Evolutionary conservation across 1,139 yeast species (phyloP).

Genomic region (Diutina pseudorugosa): DNA sequence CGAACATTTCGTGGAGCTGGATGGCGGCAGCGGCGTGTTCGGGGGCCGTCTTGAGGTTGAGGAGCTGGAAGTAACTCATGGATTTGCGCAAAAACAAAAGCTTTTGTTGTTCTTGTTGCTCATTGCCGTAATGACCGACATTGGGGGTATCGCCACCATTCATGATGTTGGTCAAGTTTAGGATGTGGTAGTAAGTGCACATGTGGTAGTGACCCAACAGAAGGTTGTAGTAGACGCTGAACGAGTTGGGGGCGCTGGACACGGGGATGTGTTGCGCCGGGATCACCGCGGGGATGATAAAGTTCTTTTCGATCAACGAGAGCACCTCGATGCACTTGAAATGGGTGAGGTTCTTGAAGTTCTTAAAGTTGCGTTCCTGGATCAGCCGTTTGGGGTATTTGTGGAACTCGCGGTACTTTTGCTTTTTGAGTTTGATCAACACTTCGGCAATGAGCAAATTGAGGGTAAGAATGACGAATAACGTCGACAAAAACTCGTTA

Average conservation of each 20-base stretch:
- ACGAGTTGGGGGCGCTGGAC: constrained; percentile 12
- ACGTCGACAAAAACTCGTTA: constrained; percentile 19
- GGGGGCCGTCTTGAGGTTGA: constrained; percentile 11
- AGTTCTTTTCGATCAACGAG: constrained; percentile 2
- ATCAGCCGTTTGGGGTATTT: constrained; percentile 8
- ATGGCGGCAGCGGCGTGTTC: constrained; percentile 6
- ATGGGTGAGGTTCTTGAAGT: constrained; percentile 10
- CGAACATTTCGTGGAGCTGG: constrained; percentile 25
- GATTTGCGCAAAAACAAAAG: constrained; percentile 21
- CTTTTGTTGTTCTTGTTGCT: constrained; percentile 22
- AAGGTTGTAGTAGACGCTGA: constrained; percentile 23
- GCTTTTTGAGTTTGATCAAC: constrained; percentile 18
- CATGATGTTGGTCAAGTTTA: constrained; percentile 13
- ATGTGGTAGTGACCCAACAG: constrained; percentile 22
- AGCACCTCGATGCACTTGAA: background rate
- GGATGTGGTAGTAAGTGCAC: constrained; percentile 24
- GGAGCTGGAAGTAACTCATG: constrained; percentile 25
- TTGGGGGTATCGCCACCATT: constrained; percentile 6
- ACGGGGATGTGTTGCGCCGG: constrained; percentile 1
- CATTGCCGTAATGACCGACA: constrained; percentile 5
- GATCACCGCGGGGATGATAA: constrained; percentile 3
- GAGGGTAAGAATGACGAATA: constrained; percentile 19
- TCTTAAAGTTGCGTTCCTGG: constrained; percentile 9
- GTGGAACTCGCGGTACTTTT: constrained; percentile 15
- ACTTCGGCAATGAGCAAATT: constrained; percentile 21